Conservation (phyloP, 176 grass and related monocot genomes). For the Eremochloa ophiuroides region DNA sequence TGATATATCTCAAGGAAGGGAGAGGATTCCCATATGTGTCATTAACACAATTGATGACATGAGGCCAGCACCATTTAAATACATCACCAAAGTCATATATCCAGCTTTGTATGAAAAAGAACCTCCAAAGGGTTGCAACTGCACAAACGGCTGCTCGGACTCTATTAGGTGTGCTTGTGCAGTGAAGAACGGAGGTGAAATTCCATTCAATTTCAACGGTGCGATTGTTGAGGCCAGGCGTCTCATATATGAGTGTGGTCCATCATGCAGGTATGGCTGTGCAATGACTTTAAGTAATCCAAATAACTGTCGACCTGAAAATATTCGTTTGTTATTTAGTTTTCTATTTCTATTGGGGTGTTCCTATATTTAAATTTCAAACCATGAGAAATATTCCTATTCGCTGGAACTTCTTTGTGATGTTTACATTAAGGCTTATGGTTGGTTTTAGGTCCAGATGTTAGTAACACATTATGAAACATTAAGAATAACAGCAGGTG, state of each 20-base stretch:
- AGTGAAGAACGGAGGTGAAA: conserved; percentile 74
- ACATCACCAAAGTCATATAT: conserved; percentile 55
- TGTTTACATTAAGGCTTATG: neutral
- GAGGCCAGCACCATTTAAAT: conserved; percentile 48
- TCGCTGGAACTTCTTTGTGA: neutral
- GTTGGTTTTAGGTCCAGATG: neutral
- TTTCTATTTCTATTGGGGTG: neutral
- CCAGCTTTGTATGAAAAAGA: conserved; percentile 48
- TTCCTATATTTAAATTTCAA: neutral
- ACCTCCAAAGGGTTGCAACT: conserved; percentile 55
- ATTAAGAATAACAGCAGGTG: neutral
- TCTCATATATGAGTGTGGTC: conserved; percentile 72
- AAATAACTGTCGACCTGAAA: neutral
- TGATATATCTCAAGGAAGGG: conserved; percentile 57
- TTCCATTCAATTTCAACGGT: conserved; percentile 67
- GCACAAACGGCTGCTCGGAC: conserved; percentile 50
- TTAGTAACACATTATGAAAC: neutral
- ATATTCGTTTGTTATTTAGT: neutral
- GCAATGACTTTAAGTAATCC: neutral
- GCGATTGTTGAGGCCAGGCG: conserved; percentile 61
- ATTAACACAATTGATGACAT: conserved; percentile 58
- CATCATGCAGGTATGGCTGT: conserved; percentile 42
- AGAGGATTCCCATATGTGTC: conserved; percentile 57
- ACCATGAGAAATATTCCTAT: neutral
- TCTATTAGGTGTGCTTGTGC: conserved; percentile 65